These are phyloP conservation scores for Coffea canephora DNA, from an alignment of 257 asterid species.

Conservation along the genomic window DNA sequence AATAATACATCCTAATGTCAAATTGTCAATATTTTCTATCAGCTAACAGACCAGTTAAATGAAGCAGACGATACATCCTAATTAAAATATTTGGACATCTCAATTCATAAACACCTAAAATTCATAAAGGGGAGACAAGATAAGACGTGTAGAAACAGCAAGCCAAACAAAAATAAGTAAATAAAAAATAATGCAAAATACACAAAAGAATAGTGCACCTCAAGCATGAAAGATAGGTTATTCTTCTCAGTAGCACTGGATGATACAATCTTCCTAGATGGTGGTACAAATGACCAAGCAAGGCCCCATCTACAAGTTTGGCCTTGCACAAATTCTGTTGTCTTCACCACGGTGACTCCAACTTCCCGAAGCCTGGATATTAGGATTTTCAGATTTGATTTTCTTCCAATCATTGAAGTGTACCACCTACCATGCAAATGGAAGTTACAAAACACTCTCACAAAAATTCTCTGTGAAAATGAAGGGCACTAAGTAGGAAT, in stretches of 20 bases:
- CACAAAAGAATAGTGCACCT: conserved; percentile 40
- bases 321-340: conserved; percentile 95
- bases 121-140: background rate
- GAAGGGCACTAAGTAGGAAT: background rate
- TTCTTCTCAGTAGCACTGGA: conserved; percentile 45
- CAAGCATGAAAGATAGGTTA: conserved; percentile 69
- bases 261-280: conserved; percentile 40
- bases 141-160: background rate
- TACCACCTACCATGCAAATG: conserved; percentile 66
- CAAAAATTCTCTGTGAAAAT: background rate
- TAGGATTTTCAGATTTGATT: conserved; percentile 66
- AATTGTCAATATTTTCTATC: background rate
- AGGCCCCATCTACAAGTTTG: conserved; percentile 97
- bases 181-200: background rate
- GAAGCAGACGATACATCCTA: background rate
- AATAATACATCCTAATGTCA: background rate
- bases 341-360: conserved; percentile 83
- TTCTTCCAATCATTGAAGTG: conserved; percentile 93
- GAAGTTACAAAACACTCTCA: background rate
- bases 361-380: conserved; percentile 69
- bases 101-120: background rate
- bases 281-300: conserved; percentile 87
- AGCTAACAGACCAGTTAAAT: background rate
- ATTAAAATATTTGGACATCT: background rate
- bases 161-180: background rate